A percentile compares a stretch with the other conserved stretches of the same genome.
Evolutionary conservation across 2,329 filamentous ascomycete genomes (phyloP).

Genomic region (Fusarium illudens): DNA sequence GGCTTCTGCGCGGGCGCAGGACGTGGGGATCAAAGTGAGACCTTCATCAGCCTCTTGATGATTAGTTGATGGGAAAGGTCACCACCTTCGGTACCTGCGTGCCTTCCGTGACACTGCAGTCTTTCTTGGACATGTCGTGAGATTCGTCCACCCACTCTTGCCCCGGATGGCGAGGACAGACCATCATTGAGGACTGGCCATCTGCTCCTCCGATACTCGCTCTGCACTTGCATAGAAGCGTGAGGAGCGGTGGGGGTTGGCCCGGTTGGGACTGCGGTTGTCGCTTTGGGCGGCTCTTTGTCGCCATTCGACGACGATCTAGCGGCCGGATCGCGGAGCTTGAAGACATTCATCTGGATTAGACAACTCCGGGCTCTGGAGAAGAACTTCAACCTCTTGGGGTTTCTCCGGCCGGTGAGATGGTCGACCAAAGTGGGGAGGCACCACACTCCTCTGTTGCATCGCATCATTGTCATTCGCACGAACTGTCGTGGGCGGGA

Average conservation of each 20-base stretch:
- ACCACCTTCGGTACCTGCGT: conserved; percentile 39
- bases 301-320: conserved; percentile 10
- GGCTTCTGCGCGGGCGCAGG: conserved; percentile 22
- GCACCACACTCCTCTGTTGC: background rate
- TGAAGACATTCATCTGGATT: conserved; percentile 3
- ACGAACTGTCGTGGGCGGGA: conserved; percentile 19
- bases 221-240: conserved; percentile 14
- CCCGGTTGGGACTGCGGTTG: conserved; percentile 9
- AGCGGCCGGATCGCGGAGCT: conserved; percentile 10
- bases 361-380: background rate
- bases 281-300: conserved; percentile 40
- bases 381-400: conserved; percentile 4
- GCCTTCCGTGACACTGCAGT: conserved; percentile 36
- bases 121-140: conserved; percentile 6
- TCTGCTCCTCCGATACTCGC: conserved; percentile 23
- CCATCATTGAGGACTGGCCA: conserved; percentile 2
- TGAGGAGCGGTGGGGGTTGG: conserved; percentile 6
- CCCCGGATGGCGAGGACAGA: conserved; percentile 2
- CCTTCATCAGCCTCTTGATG: conserved; percentile 5
- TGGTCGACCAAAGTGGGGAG: conserved; percentile 1
- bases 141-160: conserved; percentile 1
- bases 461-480: conserved; percentile 20
- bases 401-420: conserved; percentile 6
- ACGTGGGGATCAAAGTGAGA: conserved; percentile 21
- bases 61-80: conserved; percentile 6